These are phyloP conservation scores for Atkinsonella hypoxylon DNA, from an alignment of 2,329 filamentous ascomycete genomes.

Conservation along the genomic window DNA sequence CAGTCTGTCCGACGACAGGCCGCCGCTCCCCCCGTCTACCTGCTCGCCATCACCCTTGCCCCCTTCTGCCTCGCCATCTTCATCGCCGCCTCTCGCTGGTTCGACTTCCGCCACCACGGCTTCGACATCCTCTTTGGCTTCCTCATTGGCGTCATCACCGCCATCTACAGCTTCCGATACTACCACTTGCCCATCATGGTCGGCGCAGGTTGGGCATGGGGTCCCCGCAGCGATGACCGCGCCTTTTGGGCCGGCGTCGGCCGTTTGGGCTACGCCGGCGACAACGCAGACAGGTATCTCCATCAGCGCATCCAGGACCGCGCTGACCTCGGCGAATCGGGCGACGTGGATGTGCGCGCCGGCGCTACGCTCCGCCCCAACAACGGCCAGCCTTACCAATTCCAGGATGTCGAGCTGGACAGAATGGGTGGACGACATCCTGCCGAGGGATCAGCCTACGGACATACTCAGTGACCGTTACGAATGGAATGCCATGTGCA, in stretches of 20 bases:
- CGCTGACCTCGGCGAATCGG: slow-evolving; percentile 15
- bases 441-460: not conserved
- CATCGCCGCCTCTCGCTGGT: slow-evolving; percentile 76
- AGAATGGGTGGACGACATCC: slow-evolving; percentile 9
- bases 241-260: slow-evolving; percentile 72
- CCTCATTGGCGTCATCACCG: slow-evolving; percentile 57
- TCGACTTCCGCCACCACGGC: slow-evolving; percentile 80
- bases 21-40: slow-evolving; percentile 71
- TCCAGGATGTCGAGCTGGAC: slow-evolving; percentile 22
- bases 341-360: slow-evolving; percentile 11
- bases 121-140: slow-evolving; percentile 87
- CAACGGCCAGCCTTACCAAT: slow-evolving; percentile 8
- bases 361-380: slow-evolving; percentile 3
- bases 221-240: slow-evolving; percentile 56
- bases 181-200: slow-evolving; percentile 66
- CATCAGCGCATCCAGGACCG: slow-evolving; percentile 9
- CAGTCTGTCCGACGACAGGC: slow-evolving; percentile 49
- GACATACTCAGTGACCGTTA: not conserved
- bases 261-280: slow-evolving; percentile 41
- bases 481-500: not conserved
- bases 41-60: slow-evolving; percentile 56
- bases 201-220: slow-evolving; percentile 88
- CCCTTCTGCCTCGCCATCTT: slow-evolving; percentile 69
- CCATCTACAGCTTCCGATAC: slow-evolving; percentile 68
- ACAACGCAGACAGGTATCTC: slow-evolving; percentile 21